A percentile compares a stretch with the other conserved stretches of the same genome.
Conservation (phyloP, 257 asterid species). For the Solanum microdontum region DNA sequence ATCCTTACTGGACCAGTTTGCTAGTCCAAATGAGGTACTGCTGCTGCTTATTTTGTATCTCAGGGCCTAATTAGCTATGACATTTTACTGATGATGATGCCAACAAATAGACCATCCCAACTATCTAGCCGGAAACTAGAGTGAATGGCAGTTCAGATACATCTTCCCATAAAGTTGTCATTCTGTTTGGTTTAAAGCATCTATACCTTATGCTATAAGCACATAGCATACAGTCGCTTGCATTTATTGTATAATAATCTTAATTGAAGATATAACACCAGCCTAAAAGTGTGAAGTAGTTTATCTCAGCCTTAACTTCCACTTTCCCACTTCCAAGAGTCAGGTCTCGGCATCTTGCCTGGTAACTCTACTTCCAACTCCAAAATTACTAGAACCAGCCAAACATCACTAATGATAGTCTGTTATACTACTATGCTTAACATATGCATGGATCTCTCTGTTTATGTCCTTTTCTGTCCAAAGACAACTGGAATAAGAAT, state of each 20-base stretch:
- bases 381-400: not conserved
- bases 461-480: not conserved
- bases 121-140: not conserved
- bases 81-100: not conserved
- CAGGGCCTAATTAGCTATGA: not conserved
- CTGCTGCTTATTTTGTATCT: not conserved
- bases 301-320: not conserved
- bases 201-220: not conserved
- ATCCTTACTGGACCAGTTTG: conserved; percentile 49
- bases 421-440: not conserved
- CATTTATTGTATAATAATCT: not conserved
- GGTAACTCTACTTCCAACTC: not conserved
- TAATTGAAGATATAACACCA: not conserved
- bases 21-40: conserved; percentile 47
- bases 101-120: not conserved
- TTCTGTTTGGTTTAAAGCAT: not conserved
- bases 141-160: not conserved
- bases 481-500: not conserved
- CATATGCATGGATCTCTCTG: not conserved
- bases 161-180: not conserved
- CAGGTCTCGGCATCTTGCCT: not conserved
- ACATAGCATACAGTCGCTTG: not conserved
- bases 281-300: not conserved
- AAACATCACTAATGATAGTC: not conserved
- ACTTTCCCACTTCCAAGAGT: not conserved